phyloP scores from a whole-genome alignment of 1,284 basidiomycete genomes.

The Tremellales sp. region DNA sequence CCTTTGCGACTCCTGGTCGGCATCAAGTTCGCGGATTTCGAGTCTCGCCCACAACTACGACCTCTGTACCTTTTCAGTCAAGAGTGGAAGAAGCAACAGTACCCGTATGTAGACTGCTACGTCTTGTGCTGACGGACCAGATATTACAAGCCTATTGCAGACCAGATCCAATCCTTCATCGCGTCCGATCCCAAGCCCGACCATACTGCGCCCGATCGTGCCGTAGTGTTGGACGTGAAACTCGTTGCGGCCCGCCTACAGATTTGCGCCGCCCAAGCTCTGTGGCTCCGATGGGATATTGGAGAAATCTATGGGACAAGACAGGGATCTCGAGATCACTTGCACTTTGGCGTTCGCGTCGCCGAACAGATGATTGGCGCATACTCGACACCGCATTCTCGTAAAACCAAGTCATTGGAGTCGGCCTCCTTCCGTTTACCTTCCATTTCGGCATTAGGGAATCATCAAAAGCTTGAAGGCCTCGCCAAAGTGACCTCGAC shows the following conservation, averaged over 20 bases:
- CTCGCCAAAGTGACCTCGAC: slow-evolving; percentile 21
- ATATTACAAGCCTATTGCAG: slow-evolving; percentile 23
- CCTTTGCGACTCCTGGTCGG: slow-evolving; percentile 15
- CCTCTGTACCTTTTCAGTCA: slow-evolving; percentile 36
- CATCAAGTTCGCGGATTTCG: slow-evolving; percentile 25
- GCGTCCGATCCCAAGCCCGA: slow-evolving; percentile 1
- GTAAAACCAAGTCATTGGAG: slow-evolving; percentile 25
- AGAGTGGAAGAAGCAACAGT: slow-evolving; percentile 33
- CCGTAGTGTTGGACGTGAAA: slow-evolving; percentile 24
- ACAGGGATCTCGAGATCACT: slow-evolving; percentile 13
- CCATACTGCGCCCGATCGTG: background rate
- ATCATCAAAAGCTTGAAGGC: slow-evolving; percentile 4
- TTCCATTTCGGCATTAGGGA: slow-evolving; percentile 19
- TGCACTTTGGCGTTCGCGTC: slow-evolving; percentile 30
- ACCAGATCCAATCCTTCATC: slow-evolving; percentile 9
- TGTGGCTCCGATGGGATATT: slow-evolving; percentile 44
- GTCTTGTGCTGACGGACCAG: slow-evolving; percentile 10
- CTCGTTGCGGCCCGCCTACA: slow-evolving; percentile 24
- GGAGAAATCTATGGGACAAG: slow-evolving; percentile 29
- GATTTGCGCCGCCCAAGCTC: slow-evolving; percentile 32
- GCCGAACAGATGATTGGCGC: slow-evolving; percentile 39
- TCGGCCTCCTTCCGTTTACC: slow-evolving; percentile 28
- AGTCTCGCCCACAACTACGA: slow-evolving; percentile 35
- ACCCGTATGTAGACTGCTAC: slow-evolving; percentile 20
- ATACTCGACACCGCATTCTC: slow-evolving; percentile 20